These are phyloP conservation scores for Calonectria henricotiae DNA, from an alignment of 2,329 filamentous ascomycete genomes.

Conservation along the genomic window DNA sequence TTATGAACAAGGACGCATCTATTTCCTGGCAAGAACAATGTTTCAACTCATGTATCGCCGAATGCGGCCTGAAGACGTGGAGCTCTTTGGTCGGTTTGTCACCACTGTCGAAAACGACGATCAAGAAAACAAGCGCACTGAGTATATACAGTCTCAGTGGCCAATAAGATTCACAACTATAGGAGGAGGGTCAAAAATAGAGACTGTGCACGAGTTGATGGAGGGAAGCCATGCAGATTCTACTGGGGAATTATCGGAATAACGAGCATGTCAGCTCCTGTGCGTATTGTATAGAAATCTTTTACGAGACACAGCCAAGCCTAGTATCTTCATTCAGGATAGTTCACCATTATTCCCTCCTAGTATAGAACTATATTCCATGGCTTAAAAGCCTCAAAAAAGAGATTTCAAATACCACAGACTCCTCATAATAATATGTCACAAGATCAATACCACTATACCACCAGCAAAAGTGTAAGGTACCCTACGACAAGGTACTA, in stretches of 20 bases:
- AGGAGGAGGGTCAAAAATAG: not conserved
- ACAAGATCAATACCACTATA: too few relatives aligned
- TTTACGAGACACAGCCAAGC: too few relatives aligned
- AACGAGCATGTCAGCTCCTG: not conserved
- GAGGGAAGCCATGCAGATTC: not conserved
- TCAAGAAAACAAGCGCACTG: not conserved
- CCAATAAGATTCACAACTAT: not conserved
- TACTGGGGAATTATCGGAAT: not conserved
- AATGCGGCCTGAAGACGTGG: not conserved
- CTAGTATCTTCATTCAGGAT: too few relatives aligned
- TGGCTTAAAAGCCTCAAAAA: too few relatives aligned
- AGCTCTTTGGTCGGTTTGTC: not conserved
- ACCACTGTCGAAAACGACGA: not conserved
- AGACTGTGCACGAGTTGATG: not conserved
- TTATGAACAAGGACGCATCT: slow-evolving; percentile 10
- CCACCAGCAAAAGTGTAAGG: too few relatives aligned
- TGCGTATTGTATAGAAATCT: too few relatives aligned
- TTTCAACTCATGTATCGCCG: not conserved
- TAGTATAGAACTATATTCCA: too few relatives aligned
- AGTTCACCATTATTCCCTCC: too few relatives aligned
- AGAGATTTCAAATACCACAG: too few relatives aligned
- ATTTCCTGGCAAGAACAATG: slow-evolving; percentile 9
- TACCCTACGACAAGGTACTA: too few relatives aligned
- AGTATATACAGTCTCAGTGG: slow-evolving; percentile 8
- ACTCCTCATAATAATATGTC: too few relatives aligned